Evolutionary conservation across 768 basidiomycete species (phyloP).

Genomic region (Guyanaporus albipodus): DNA sequence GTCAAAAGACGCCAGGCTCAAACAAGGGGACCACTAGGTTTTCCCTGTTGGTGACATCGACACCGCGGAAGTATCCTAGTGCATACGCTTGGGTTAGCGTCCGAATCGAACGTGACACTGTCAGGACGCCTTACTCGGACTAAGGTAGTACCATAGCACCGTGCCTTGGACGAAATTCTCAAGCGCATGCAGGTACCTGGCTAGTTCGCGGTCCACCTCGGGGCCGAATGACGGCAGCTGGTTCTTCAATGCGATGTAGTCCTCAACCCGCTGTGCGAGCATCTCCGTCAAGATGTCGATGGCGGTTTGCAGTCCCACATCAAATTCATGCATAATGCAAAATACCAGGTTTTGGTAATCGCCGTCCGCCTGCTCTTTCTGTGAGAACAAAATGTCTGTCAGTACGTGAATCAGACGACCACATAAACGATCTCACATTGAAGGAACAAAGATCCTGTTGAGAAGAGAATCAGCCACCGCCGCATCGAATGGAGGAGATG

Average conservation of each 20-base stretch:
- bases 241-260: constrained; percentile 32
- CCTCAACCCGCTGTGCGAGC: constrained; percentile 33
- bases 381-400: constrained; percentile 2
- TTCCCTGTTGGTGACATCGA: constrained; percentile 31
- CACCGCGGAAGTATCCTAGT: constrained; percentile 32
- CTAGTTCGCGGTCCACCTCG: constrained; percentile 33
- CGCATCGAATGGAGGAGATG: neutral
- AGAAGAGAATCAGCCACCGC: constrained; percentile 10
- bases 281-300: constrained; percentile 37
- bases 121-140: constrained; percentile 30
- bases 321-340: constrained; percentile 36
- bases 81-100: constrained; percentile 10
- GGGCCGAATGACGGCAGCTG: constrained; percentile 34
- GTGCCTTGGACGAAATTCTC: constrained; percentile 39
- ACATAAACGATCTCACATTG: constrained; percentile 21
- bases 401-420: constrained; percentile 8
- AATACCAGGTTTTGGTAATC: constrained; percentile 40
- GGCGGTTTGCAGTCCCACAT: constrained; percentile 31
- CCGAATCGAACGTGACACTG: neutral
- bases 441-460: constrained; percentile 28
- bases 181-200: constrained; percentile 31
- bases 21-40: constrained; percentile 31
- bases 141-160: constrained; percentile 39
- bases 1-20: constrained; percentile 23
- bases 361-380: constrained; percentile 39